phyloP scores from a whole-genome alignment of 345 rosid genomes.

The Firmiana major region DNA sequence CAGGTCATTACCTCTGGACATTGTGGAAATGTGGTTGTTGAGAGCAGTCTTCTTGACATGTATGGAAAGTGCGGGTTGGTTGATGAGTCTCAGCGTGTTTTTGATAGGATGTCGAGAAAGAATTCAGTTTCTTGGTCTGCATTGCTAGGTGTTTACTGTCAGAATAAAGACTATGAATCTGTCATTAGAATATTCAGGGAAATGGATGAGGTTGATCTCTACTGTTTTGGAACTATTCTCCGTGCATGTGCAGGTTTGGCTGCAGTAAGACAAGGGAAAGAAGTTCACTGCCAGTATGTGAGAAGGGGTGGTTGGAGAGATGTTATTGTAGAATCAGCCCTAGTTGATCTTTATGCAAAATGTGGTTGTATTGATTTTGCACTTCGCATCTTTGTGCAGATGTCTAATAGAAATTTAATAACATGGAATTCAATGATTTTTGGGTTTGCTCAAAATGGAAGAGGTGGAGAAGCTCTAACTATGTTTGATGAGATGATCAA shows the following conservation, averaged over 20 bases:
- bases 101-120: conserved; percentile 60
- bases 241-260: conserved; percentile 87
- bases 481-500: conserved; percentile 56
- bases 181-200: conserved; percentile 60
- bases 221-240: conserved; percentile 78
- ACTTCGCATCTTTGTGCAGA: conserved; percentile 38
- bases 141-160: conserved; percentile 78
- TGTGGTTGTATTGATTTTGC: conserved; percentile 75
- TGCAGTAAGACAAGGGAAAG: conserved; percentile 70
- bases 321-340: conserved; percentile 81
- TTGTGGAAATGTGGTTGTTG: conserved; percentile 55
- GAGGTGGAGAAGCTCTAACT: conserved; percentile 56
- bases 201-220: conserved; percentile 53
- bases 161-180: conserved; percentile 54
- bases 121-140: conserved; percentile 84
- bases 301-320: conserved; percentile 68
- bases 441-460: conserved; percentile 89
- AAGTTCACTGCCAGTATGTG: conserved; percentile 82
- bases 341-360: conserved; percentile 86
- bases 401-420: conserved; percentile 57
- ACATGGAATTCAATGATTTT: conserved; percentile 85
- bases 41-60: conserved; percentile 91
- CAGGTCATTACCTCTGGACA: conserved; percentile 50
- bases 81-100: conserved; percentile 51
- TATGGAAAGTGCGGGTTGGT: conserved; percentile 78